Evolutionary conservation across 2,329 filamentous ascomycete genomes (phyloP).

Genomic region (Gremmenia infestans): DNA sequence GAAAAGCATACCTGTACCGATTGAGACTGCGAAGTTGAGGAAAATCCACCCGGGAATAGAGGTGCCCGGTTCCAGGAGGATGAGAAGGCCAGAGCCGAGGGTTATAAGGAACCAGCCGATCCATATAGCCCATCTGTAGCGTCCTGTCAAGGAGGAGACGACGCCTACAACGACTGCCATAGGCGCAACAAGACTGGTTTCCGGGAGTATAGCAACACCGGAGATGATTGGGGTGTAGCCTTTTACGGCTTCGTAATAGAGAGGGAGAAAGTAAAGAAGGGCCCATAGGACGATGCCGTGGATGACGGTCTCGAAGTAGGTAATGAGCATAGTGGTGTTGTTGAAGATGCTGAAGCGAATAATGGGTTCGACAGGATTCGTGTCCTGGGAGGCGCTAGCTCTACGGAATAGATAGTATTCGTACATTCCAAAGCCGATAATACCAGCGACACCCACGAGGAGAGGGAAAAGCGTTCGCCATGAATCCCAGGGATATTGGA

Average conservation of each 20-base stretch:
- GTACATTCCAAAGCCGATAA: constrained; percentile 49
- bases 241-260: constrained; percentile 49
- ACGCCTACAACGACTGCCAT: constrained; percentile 52
- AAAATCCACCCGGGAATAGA: constrained; percentile 52
- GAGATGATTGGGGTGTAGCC: constrained; percentile 48
- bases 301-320: constrained; percentile 48
- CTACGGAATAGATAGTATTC: constrained; percentile 35
- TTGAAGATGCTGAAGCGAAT: constrained; percentile 41
- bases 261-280: constrained; percentile 50
- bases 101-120: constrained; percentile 56
- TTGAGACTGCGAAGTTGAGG: constrained; percentile 53
- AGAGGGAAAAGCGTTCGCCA: constrained; percentile 60
- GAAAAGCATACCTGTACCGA: constrained; percentile 62
- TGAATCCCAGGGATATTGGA: constrained; percentile 59
- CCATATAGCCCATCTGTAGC: constrained; percentile 52
- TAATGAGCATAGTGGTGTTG: constrained; percentile 44
- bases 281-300: constrained; percentile 54
- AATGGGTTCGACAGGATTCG: constrained; percentile 27
- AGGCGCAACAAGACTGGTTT: constrained; percentile 59
- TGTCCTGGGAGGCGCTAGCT: constrained; percentile 22
- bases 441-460: constrained; percentile 46
- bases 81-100: constrained; percentile 51
- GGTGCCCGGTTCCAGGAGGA: constrained; percentile 45
- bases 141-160: constrained; percentile 48
- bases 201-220: constrained; percentile 53